Base-by-base conservation (phyloP, 257 asterid genomes). In the Buddleja alternifolia region DNA sequence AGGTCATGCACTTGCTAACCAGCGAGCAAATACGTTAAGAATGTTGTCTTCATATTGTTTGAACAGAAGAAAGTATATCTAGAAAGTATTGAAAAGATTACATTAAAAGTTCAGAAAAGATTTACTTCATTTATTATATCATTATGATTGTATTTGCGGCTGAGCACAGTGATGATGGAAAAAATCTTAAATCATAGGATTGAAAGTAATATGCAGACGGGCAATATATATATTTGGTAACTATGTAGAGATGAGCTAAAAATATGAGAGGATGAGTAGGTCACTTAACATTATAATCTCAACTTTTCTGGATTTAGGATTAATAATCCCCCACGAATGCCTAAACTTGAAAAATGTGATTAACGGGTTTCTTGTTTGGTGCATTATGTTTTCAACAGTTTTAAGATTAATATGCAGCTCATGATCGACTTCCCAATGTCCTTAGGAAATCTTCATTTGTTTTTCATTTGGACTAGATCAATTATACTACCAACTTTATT, bases 401-500 rank as follows among this genome's bases (percentile, higher is more conserved):
- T 37, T 20, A 37, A 56, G 29, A 64, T 25, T 60, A 24, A 19
- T 23, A 52, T 36, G 51, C 36, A 60, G 63, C 46, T 76, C 51
- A 57, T 46, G 61, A 51, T 48, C 40, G 59, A 16, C 25, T 61
- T 48, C 34, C 16, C n/a, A 47, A 46, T 19, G 69, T 34, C 45
- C 54, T 67, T 54, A 10, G 20, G 2, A 62, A 46, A 45, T 20
- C 0, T 39, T 25, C 37, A 34, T 16, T 52, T 55, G 12, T 65
- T 47, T 37, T 16, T 55, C 9, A 3, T 62, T 42, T 78, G 66
- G 40, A 59, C 56, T 62, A 36, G 25, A 54, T 59, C 25, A 67
- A 60, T 6, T 39, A 4, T 51, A 14, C 11, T 19, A 37, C 23
- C 57, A 17, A 24, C 40, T 57, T 69, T 66, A 40, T 78, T 66